A percentile compares a stretch with the other conserved stretches of the same genome.
These are phyloP conservation scores for Phaffia tasmanica DNA, from an alignment of 768 basidiomycete species.

Conservation along the genomic window DNA sequence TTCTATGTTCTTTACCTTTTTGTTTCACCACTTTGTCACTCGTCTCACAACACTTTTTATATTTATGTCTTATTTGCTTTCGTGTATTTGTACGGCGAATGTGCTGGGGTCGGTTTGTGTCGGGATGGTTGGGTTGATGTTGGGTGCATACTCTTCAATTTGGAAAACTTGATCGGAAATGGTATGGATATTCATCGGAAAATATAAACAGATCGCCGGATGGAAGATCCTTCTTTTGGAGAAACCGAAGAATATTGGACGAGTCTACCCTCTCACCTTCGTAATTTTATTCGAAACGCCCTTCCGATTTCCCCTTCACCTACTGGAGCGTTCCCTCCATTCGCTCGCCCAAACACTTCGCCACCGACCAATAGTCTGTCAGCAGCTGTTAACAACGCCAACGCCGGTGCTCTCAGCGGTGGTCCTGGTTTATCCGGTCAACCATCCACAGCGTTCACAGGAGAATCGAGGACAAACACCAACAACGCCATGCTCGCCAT, in stretches of 20 bases:
- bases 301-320: conserved; percentile 37
- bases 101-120: too few species aligned
- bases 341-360: conserved; percentile 36
- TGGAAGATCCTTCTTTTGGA: conserved; percentile 29
- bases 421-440: too few species aligned
- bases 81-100: too few species aligned
- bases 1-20: conserved; percentile 42
- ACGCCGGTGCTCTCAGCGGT: neutral
- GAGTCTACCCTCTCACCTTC: conserved; percentile 55
- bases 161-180: neutral
- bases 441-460: neutral
- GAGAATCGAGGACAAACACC: conserved; percentile 29
- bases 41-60: conserved; percentile 20
- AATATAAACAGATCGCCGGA: neutral
- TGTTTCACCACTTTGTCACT: conserved; percentile 30
- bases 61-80: too few species aligned
- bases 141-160: too few species aligned
- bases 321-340: conserved; percentile 26
- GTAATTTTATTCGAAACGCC: conserved; percentile 54
- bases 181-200: neutral
- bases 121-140: too few species aligned
- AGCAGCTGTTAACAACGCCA: neutral
- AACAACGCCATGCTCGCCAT: conserved; percentile 52
- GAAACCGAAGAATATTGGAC: conserved; percentile 61
- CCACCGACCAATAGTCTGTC: neutral